A percentile compares a stretch with the other conserved stretches of the same genome.
Evolutionary conservation across 306 rosid species (phyloP).

Genomic region (Bauhinia variegata): DNA sequence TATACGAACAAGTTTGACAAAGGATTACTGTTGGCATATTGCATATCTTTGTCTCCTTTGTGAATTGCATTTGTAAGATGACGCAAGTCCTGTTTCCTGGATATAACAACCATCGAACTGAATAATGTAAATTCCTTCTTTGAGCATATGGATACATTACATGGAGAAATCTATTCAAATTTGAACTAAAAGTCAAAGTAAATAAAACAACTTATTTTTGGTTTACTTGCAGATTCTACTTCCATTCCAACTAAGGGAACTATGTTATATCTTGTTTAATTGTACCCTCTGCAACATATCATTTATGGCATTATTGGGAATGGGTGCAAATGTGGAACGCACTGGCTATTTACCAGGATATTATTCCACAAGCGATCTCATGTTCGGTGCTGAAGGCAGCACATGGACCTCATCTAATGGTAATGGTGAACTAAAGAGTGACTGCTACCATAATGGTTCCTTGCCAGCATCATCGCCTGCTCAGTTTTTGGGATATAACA

Average conservation of each 20-base stretch:
- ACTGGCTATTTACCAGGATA: constrained; percentile 44
- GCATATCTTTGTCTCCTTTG: too few species aligned
- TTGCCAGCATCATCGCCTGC: constrained; percentile 36
- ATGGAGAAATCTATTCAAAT: neutral
- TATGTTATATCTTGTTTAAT: constrained; percentile 22
- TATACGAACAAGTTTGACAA: constrained; percentile 1
- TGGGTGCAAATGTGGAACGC: constrained; percentile 49
- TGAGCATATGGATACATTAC: neutral
- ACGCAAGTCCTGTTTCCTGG: neutral
- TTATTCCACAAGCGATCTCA: constrained; percentile 38
- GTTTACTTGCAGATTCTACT: constrained; percentile 40
- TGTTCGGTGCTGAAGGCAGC: constrained; percentile 49
- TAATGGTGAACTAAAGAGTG: constrained; percentile 32
- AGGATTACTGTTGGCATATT: constrained; percentile 22
- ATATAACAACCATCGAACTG: neutral
- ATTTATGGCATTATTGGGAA: constrained; percentile 51
- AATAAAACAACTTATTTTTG: neutral
- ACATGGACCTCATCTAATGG: constrained; percentile 43
- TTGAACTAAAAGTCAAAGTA: neutral
- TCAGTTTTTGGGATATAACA: constrained; percentile 41
- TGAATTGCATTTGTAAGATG: constrained; percentile 9
- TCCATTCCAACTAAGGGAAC: constrained; percentile 29
- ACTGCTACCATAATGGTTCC: constrained; percentile 30
- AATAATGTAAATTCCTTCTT: neutral
- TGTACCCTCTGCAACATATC: constrained; percentile 33